A percentile compares a stretch with the other conserved stretches of the same genome.
Conservation (phyloP, 2,329 filamentous ascomycete species). For the Phaeosphaeria sp. region DNA sequence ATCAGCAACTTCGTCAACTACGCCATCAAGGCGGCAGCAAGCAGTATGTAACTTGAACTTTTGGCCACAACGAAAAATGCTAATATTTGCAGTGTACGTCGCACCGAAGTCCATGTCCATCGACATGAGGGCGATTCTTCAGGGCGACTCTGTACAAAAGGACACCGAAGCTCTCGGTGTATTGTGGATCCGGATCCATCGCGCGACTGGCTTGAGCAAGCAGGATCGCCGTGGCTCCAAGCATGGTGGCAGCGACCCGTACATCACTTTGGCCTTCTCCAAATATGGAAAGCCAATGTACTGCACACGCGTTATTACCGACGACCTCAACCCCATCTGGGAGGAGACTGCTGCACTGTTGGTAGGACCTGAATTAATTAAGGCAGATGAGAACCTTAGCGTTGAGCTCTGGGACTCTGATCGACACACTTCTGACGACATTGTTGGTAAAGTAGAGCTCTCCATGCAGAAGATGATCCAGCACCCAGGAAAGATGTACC, state of each 20-base stretch:
- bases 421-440: conserved; percentile 87
- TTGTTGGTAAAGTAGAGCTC: conserved; percentile 92
- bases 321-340: conserved; percentile 92
- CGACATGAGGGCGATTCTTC: conserved; percentile 87
- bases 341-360: conserved; percentile 86
- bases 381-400: conserved; percentile 89
- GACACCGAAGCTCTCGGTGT: conserved; percentile 85
- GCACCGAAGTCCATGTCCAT: conserved; percentile 94
- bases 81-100: conserved; percentile 72
- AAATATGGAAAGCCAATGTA: conserved; percentile 99
- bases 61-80: not conserved
- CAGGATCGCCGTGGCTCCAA: conserved; percentile 84
- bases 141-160: conserved; percentile 91
- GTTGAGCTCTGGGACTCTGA: conserved; percentile 98
- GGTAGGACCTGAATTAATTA: conserved; percentile 88
- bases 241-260: conserved; percentile 90
- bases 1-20: conserved; percentile 98
- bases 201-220: conserved; percentile 86
- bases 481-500: conserved; percentile 91
- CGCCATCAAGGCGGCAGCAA: conserved; percentile 84
- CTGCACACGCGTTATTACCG: conserved; percentile 93
- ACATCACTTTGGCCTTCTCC: conserved; percentile 92
- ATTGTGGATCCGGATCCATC: conserved; percentile 92
- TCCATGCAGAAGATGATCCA: conserved; percentile 95
- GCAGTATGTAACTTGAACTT: conserved; percentile 43